Percentiles rank a stretch among this genome's conserved stretches.
These are phyloP conservation scores for Cardamine occulta DNA, from an alignment of 345 rosid species.

Conservation along the genomic window DNA sequence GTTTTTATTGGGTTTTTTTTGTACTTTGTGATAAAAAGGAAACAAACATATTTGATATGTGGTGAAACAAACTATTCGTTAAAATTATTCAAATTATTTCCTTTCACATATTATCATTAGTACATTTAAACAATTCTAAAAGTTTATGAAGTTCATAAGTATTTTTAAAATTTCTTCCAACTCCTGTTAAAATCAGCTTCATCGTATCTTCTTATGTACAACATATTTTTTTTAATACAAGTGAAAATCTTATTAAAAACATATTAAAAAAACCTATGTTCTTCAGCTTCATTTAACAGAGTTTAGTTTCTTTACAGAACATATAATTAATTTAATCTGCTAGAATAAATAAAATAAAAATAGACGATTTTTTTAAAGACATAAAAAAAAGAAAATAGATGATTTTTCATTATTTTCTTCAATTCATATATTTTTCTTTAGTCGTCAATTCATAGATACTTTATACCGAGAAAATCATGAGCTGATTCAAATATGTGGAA, in stretches of 20 bases:
- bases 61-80: neutral
- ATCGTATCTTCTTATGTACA: neutral
- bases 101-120: neutral
- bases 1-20: neutral
- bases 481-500: neutral
- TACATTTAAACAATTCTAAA: neutral
- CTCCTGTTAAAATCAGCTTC: neutral
- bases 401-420: neutral
- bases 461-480: slow-evolving; percentile 1
- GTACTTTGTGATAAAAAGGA: neutral
- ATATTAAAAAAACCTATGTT: too few relatives aligned
- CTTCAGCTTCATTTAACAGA: neutral
- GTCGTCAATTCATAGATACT: neutral
- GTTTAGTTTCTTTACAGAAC: neutral
- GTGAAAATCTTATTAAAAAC: neutral
- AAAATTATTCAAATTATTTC: neutral
- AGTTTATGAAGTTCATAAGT: neutral
- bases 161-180: neutral
- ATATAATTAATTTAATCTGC: neutral
- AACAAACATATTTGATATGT: neutral
- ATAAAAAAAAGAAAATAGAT: neutral
- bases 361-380: neutral
- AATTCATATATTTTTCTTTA: neutral
- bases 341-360: neutral
- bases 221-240: neutral